Percentiles rank a stretch among this genome's conserved stretches.
These are phyloP conservation scores for Citrus sinensis DNA, from an alignment of 345 rosid genomes.

Conservation along the genomic window DVS_A1.0 CM039169.1:20186501-20187000, in stretches of 20 bases:
- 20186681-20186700: conserved; percentile 77
- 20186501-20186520: neutral
- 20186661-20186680: conserved; percentile 67
- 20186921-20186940: conserved; percentile 94
- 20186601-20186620: neutral
- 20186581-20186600: neutral
- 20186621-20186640: neutral
- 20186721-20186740: conserved; percentile 88
- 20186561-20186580: neutral
- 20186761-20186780: conserved; percentile 84
- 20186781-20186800: conserved; percentile 89
- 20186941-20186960: conserved; percentile 82
- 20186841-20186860: conserved; percentile 67
- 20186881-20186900: conserved; percentile 84
- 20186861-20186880: conserved; percentile 88
- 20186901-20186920: conserved; percentile 81
- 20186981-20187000: conserved; percentile 96
- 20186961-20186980: conserved; percentile 81
- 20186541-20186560: neutral
- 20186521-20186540: neutral
- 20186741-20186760: conserved; percentile 89
- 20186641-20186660: conserved; percentile 18
- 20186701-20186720: conserved; percentile 81
- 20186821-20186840: conserved; percentile 86
- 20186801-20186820: conserved; percentile 90